Evolutionary conservation across 805 yeast species (phyloP), one percentile per base, ranked within the genome.

Genomic region (Huiozyma sinensis): DNA sequence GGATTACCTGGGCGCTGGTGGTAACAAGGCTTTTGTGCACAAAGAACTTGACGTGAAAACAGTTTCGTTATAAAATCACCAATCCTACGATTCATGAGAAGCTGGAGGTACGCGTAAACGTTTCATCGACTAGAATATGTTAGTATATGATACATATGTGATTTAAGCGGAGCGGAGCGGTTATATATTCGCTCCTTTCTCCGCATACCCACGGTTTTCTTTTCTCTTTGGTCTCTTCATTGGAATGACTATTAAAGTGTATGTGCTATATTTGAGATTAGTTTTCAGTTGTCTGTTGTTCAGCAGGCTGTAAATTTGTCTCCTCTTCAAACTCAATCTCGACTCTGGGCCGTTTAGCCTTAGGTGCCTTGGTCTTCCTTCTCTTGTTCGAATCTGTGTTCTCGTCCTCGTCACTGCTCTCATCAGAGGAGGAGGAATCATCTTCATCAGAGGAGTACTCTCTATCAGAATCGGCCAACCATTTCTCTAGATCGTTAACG

Each of bases 1-100:
- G 40, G 96, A 87, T 56, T 94, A 92, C 60, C 70, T 79, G 28
- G 97, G 97, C 28, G 95, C 88, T 17, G 97, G 97, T 34, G 98
- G 98, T 28, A 58, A 72, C 7, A 79, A 76, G 61, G 77, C 73
- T 3, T 92, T 85, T 68, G 73, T 79, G 39, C 97, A 90, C 58
- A 78, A 79, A 54, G 77, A 79, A 51, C 56, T 80, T 36, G 75
- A 74, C 51, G 51, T 64, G 12, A 57, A 58, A 7, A 51, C 54
- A 12, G 49, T 71, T 17, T 44, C 39, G 35, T 46, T 67, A 35
- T 65, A 50, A 51, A 17, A 12, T 28, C 11, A 4, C 31, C 9
- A 17, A 17, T 17, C 24, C 24, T 12, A 28, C 17, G 13, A 37
- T 37, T 37, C 9, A 24, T 31, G 6, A 40, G 12, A 8, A 30